phyloP scores from a whole-genome alignment of 257 asterid genomes.

The Nicotiana tomentosiformis region DNA sequence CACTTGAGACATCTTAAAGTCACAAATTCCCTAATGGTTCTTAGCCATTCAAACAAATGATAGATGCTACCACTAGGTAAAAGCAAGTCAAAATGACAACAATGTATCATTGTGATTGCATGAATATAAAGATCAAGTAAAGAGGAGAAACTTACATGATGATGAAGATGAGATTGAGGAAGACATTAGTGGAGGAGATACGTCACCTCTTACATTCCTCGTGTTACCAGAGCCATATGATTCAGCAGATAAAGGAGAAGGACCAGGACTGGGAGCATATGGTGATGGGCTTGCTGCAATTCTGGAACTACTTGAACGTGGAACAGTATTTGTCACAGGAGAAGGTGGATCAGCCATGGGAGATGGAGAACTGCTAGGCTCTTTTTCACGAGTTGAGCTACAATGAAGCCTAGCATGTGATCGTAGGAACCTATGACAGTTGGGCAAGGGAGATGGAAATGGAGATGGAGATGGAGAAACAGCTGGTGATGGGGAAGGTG shows the following conservation, averaged over 20 bases:
- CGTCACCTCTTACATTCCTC: too few species aligned
- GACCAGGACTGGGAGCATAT: constrained; percentile 12
- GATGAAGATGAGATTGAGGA: constrained; percentile 27
- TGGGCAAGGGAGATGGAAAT: constrained; percentile 20
- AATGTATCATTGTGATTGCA: neutral
- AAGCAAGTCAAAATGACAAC: neutral
- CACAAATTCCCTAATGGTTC: neutral
- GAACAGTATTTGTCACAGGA: constrained; percentile 19
- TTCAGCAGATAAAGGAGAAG: constrained; percentile 35
- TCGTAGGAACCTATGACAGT: constrained; percentile 27
- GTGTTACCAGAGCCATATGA: constrained; percentile 20
- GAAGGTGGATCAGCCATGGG: constrained; percentile 30
- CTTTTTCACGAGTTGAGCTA: constrained; percentile 21
- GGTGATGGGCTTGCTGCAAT: constrained; percentile 33
- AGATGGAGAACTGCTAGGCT: constrained; percentile 16
- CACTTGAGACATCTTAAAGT: neutral
- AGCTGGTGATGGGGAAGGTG: constrained; percentile 32
- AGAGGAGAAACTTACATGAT: constrained; percentile 46
- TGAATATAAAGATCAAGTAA: neutral
- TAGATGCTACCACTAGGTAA: neutral
- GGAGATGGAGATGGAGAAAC: constrained; percentile 3
- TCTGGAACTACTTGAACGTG: constrained; percentile 22
- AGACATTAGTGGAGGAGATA: constrained; percentile 26
- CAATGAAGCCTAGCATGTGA: constrained; percentile 20
- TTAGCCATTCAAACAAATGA: neutral